Base-by-base conservation (phyloP, 495 filamentous ascomycete genomes). In the Daldinia concentrica region DNA sequence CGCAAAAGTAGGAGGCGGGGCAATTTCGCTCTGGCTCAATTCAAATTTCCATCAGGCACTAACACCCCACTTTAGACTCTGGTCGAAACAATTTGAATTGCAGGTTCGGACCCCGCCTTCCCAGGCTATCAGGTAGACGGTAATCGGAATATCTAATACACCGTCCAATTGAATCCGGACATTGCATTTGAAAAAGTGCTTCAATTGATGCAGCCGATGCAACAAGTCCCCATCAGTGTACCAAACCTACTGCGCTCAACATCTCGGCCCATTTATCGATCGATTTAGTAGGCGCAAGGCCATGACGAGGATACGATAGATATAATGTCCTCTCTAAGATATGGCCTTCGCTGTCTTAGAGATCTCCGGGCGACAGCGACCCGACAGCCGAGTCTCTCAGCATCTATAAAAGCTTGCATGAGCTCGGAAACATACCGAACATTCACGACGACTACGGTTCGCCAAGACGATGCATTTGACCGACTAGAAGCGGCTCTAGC, bases 311-410 rank as follows among this genome's bases (percentile, higher is more conserved):
- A 58, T 62, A 65, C 73, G 54, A 74, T 78, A 74, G 55, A 66
- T 45, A 76, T 12, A 41, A 78, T 78, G 76, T 72, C 74, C 55
- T 60, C 76, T 73, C 65, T 76, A 58, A 75, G 74, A 63, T 68
- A 71, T 51, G 54, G 74, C 59, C 64, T 71, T 54, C 68, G 73
- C 64, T 78, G 71, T 74, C 62, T 78, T 64, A 74, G 76, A 70
- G 66, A 75, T 54, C 48, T 74, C 30, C 68, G 56, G 9, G 22
- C 70, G 30, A 55, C 52, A 36, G 36, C 66, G 11, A 57, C 66
- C 57, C 72, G 69, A 64, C 68, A 74, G 51, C 56, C 70, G 48
- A 65, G 51, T 45, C 64, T 45, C 27, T 68, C 65, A 54, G 51
- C 58, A 29, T 57, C 34, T 19, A 27, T 58, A 60, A 68, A 54